A percentile compares a stretch with the other conserved stretches of the same genome.
Conservation (phyloP, 352 stramenopile species). For the Pythium vanterpoolii region DNA sequence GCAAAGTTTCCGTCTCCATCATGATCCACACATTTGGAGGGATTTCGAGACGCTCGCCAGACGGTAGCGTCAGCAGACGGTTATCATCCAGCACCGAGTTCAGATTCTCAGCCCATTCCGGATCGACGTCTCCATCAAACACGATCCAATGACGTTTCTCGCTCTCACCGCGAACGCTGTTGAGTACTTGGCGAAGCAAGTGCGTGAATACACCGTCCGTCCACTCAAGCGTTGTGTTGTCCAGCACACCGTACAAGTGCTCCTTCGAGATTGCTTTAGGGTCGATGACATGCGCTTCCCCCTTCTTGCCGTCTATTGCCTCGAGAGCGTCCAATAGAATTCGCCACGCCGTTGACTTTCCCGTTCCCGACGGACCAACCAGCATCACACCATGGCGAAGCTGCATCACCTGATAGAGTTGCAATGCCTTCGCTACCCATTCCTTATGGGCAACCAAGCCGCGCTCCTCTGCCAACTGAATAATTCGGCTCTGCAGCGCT, state of each 20-base stretch:
- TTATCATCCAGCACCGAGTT: constrained; percentile 99
- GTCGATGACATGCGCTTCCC: constrained; percentile 98
- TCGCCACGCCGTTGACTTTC: constrained; percentile 95
- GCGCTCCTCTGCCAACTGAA: constrained; percentile 90
- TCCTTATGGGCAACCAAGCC: constrained; percentile 85
- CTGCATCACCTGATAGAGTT: constrained; percentile 97
- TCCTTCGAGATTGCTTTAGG: constrained; percentile 99
- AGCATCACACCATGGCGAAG: constrained; percentile 99
- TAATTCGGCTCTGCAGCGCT: constrained; percentile 83
- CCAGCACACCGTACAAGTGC: constrained; percentile 97
- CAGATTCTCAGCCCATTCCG: constrained; percentile 99
- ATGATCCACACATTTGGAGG: constrained; percentile 99
- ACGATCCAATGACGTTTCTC: constrained; percentile 98
- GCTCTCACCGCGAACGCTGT: constrained; percentile 97
- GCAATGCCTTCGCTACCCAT: constrained; percentile 99
- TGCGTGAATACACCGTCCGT: constrained; percentile 99
- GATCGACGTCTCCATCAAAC: constrained; percentile 99
- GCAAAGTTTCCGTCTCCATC: constrained; percentile 99
- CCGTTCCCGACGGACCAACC: constrained; percentile 95
- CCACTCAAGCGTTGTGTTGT: constrained; percentile 99
- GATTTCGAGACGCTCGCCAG: constrained; percentile 97
- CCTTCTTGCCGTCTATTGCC: constrained; percentile 94
- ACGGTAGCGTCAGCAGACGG: constrained; percentile 98
- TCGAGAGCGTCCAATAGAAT: constrained; percentile 94
- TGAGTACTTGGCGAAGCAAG: constrained; percentile 94